These are phyloP conservation scores for Kazachstania sp. DNA, from an alignment of 1,139 yeast species.

Conservation along the genomic window DNA sequence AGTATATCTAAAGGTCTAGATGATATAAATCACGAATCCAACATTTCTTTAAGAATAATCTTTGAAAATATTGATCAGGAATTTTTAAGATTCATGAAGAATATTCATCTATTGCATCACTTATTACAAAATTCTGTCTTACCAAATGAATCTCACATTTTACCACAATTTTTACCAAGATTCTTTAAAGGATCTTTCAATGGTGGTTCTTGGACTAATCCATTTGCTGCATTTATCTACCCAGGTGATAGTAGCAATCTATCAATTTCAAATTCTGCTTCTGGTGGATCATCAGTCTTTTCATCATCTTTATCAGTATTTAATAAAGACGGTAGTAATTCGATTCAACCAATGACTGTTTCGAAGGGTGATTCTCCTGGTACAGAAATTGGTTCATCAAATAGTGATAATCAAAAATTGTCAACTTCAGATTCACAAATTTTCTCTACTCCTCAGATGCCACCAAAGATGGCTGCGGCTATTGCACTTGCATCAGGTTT, in stretches of 20 bases:
- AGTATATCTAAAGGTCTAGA: not conserved
- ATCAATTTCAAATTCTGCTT: not conserved
- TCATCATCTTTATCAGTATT: conserved; percentile 1
- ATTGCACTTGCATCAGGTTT: conserved; percentile 19
- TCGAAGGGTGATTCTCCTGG: not conserved
- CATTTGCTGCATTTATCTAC: conserved; percentile 37
- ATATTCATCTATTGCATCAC: conserved; percentile 12
- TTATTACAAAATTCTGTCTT: conserved; percentile 12
- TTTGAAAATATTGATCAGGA: conserved; percentile 18
- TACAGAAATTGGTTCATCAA: not conserved
- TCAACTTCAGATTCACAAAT: conserved; percentile 2
- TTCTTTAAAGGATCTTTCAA: conserved; percentile 54
- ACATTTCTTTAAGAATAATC: conserved; percentile 4
- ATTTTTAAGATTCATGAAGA: conserved; percentile 13
- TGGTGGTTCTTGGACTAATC: conserved; percentile 70
- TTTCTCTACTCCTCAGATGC: conserved; percentile 9
- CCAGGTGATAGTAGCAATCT: not conserved
- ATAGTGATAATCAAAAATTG: conserved; percentile 1
- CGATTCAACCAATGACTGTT: not conserved
- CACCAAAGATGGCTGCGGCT: conserved; percentile 21
- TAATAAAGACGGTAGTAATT: not conserved
- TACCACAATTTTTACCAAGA: conserved; percentile 65
- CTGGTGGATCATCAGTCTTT: conserved; percentile 1
- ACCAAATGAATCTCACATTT: conserved; percentile 28
- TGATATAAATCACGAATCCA: not conserved